Conservation (phyloP, 352 stramenopile species). For the Globisporangium sylvaticum region DNA sequence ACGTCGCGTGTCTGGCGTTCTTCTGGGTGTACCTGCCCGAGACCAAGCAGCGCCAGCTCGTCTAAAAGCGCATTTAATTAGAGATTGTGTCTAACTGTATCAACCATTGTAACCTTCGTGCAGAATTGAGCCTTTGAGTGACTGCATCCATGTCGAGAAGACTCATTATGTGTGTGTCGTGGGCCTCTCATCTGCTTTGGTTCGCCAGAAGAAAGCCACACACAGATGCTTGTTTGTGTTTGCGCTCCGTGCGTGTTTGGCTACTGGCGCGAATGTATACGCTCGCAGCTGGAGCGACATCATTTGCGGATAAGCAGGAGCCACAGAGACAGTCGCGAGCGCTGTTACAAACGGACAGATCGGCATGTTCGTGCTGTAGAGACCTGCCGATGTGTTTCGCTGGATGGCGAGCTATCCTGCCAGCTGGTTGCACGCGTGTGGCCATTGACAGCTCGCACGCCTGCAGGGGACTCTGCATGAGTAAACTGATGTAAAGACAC, state of each 20-base stretch:
- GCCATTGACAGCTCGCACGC: background rate
- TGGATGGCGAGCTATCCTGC: background rate
- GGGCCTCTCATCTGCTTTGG: background rate
- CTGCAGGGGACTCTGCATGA: background rate
- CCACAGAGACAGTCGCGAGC: conserved; percentile 1
- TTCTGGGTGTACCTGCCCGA: conserved; percentile 72
- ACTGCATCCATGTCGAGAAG: background rate
- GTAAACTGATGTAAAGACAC: background rate
- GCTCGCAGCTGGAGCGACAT: background rate
- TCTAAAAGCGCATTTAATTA: conserved; percentile 21
- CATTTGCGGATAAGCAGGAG: background rate
- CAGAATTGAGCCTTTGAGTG: too few species aligned
- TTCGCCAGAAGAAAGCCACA: background rate
- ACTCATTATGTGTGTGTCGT: background rate
- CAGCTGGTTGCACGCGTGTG: background rate
- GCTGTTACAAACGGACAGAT: background rate
- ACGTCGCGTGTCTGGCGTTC: conserved; percentile 63
- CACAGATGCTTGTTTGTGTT: background rate
- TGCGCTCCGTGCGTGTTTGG: background rate
- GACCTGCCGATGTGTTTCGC: background rate
- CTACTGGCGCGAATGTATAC: background rate
- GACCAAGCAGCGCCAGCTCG: conserved; percentile 72
- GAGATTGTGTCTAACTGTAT: background rate
- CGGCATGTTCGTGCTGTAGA: background rate
- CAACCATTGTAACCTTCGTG: too few species aligned